Evolutionary conservation across 2,329 filamentous ascomycete species (phyloP).

Genomic region (Fusarium nematophilum): DNA sequence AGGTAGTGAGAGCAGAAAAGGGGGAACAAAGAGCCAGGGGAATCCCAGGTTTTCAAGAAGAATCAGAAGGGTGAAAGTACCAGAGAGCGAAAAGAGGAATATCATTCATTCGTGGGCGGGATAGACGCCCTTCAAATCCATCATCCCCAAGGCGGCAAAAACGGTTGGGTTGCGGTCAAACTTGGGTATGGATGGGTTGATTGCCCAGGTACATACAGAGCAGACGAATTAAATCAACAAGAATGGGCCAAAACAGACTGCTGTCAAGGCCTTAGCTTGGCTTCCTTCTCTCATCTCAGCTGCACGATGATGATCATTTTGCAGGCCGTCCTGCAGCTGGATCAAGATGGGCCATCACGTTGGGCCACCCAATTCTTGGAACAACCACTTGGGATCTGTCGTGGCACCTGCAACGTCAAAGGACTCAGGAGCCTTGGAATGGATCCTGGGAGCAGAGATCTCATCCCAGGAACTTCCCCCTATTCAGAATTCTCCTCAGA

Average conservation of each 20-base stretch:
- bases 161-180: constrained; percentile 7
- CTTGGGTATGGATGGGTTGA: constrained; percentile 24
- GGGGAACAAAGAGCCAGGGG: constrained; percentile 8
- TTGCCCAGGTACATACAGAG: constrained; percentile 36
- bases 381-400: too few relatives aligned
- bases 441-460: too few relatives aligned
- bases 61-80: background rate
- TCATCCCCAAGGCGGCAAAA: constrained; percentile 24
- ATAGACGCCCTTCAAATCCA: constrained; percentile 4
- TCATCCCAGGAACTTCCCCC: background rate
- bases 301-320: constrained; percentile 40
- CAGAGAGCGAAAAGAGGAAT: background rate
- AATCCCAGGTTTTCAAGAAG: constrained; percentile 22
- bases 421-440: too few relatives aligned
- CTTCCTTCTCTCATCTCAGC: constrained; percentile 10
- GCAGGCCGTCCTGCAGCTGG: constrained; percentile 22
- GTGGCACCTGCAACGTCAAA: too few relatives aligned
- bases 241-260: background rate
- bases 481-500: background rate
- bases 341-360: constrained; percentile 17
- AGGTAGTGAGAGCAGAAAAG: background rate
- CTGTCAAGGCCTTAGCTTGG: constrained; percentile 17
- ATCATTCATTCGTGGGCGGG: constrained; percentile 8
- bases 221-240: constrained; percentile 21
- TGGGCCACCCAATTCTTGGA: too few relatives aligned